These are phyloP conservation scores for Thalassiosira exigua DNA, from an alignment of 352 stramenopile genomes.

Conservation along the genomic window DNA sequence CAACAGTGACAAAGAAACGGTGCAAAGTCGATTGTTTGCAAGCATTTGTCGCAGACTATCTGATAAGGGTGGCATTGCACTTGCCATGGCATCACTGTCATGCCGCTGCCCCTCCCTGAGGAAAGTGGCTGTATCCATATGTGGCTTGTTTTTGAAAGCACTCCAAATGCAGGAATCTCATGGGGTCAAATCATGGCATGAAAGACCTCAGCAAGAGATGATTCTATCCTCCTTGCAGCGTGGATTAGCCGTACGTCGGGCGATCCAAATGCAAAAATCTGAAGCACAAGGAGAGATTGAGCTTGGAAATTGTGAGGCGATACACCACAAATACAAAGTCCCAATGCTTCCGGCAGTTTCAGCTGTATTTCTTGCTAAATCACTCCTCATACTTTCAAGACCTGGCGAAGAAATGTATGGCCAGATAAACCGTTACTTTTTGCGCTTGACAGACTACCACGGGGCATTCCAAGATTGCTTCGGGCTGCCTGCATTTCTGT, in stretches of 20 bases:
- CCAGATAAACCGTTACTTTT: conserved; percentile 78
- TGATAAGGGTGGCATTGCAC: conserved; percentile 63
- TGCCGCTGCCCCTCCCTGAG: conserved; percentile 67
- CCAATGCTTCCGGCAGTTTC: conserved; percentile 67
- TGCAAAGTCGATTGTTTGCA: conserved; percentile 40
- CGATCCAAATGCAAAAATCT: conserved; percentile 48
- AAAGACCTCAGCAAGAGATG: conserved; percentile 78
- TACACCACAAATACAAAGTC: conserved; percentile 31
- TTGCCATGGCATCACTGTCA: conserved; percentile 68
- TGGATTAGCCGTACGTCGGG: conserved; percentile 58
- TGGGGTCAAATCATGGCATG: conserved; percentile 65
- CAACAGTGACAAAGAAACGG: conserved; percentile 10
- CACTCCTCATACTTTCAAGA: conserved; percentile 65
- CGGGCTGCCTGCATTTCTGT: conserved; percentile 76
- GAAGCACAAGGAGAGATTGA: conserved; percentile 18
- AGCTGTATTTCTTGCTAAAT: conserved; percentile 76
- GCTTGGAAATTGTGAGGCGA: not conserved
- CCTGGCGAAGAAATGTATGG: conserved; percentile 77
- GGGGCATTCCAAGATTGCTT: conserved; percentile 82
- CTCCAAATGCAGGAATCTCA: conserved; percentile 65
- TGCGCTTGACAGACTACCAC: conserved; percentile 68
- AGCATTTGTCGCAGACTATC: conserved; percentile 53
- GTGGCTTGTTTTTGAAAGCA: conserved; percentile 63
- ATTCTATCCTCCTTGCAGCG: conserved; percentile 76
- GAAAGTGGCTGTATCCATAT: conserved; percentile 59